These are phyloP conservation scores for Auriscalpium vulgare DNA, from an alignment of 768 basidiomycete species.

Conservation along the genomic window DNA sequence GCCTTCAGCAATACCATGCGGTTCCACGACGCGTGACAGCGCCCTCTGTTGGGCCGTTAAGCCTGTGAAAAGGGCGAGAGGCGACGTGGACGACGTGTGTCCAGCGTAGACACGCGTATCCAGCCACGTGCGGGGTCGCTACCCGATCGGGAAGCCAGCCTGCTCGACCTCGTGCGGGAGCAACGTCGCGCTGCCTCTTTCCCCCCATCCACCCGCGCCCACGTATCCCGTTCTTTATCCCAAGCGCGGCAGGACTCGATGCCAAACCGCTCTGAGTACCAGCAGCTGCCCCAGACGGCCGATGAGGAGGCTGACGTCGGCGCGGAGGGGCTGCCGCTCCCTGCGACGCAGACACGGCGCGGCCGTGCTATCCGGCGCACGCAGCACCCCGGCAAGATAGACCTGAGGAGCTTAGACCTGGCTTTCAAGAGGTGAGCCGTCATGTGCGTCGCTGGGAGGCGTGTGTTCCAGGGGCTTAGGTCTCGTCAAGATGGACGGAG, in stretches of 20 bases:
- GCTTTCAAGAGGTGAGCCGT: conserved; percentile 70
- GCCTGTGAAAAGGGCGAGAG: not conserved
- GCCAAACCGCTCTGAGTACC: conserved; percentile 39
- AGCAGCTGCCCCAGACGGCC: conserved; percentile 36
- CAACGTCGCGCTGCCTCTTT: too few relatives aligned
- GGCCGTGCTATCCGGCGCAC: conserved; percentile 22
- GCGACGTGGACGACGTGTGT: too few relatives aligned
- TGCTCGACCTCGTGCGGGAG: not conserved
- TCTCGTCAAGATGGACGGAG: conserved; percentile 62
- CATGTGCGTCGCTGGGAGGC: not conserved
- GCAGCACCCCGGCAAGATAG: conserved; percentile 56
- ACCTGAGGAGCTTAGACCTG: conserved; percentile 70
- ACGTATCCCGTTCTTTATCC: not conserved
- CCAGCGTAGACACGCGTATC: not conserved
- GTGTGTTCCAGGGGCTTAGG: not conserved
- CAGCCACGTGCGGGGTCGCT: not conserved
- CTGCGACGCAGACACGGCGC: conserved; percentile 15
- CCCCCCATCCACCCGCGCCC: not conserved
- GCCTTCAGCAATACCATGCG: too few relatives aligned
- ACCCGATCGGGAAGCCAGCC: not conserved
- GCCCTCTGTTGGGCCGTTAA: not conserved
- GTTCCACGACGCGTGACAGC: not conserved
- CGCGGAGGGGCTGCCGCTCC: conserved; percentile 19
- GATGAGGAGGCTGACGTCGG: conserved; percentile 31
- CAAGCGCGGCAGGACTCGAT: conserved; percentile 18